These are phyloP conservation scores for Termitomyces sp. DNA, from an alignment of 768 basidiomycete genomes.

Conservation along the genomic window DNA sequence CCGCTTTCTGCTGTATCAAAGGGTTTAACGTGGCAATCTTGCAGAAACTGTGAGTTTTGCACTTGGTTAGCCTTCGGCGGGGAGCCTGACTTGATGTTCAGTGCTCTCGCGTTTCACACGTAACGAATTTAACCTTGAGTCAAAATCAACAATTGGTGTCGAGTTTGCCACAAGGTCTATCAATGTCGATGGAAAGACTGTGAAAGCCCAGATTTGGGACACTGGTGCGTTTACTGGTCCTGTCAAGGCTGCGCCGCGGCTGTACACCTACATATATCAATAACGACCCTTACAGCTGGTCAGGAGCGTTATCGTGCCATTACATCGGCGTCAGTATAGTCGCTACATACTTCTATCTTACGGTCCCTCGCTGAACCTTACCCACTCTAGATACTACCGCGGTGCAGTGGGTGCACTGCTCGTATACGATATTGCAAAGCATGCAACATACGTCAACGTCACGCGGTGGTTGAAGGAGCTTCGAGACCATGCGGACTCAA, in stretches of 20 bases:
- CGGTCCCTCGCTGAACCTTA: not conserved
- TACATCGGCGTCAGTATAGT: conserved; percentile 79
- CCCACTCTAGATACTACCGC: conserved; percentile 78
- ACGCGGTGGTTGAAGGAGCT: conserved; percentile 96
- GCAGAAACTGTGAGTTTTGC: conserved; percentile 57
- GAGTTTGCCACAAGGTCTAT: conserved; percentile 97
- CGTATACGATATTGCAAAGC: conserved; percentile 93
- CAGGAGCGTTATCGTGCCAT: conserved; percentile 98
- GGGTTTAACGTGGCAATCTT: conserved; percentile 6
- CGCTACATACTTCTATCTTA: conserved; percentile 3
- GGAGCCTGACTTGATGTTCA: conserved; percentile 26
- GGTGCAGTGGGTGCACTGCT: conserved; percentile 92
- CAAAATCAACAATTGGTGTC: conserved; percentile 98
- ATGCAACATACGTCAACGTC: conserved; percentile 91
- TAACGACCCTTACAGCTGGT: conserved; percentile 54
- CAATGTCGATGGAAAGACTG: conserved; percentile 92
- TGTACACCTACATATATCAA: not conserved
- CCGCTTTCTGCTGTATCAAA: conserved; percentile 5
- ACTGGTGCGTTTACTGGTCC: conserved; percentile 59
- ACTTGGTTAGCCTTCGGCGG: not conserved
- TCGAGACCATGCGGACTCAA: conserved; percentile 89
- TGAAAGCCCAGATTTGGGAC: conserved; percentile 99
- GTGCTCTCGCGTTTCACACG: conserved; percentile 99
- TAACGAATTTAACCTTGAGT: conserved; percentile 98
- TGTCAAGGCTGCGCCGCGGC: not conserved